These are phyloP conservation scores for Phytophthora multivora DNA, from an alignment of 352 stramenopile species.

Conservation along the genomic window DNA sequence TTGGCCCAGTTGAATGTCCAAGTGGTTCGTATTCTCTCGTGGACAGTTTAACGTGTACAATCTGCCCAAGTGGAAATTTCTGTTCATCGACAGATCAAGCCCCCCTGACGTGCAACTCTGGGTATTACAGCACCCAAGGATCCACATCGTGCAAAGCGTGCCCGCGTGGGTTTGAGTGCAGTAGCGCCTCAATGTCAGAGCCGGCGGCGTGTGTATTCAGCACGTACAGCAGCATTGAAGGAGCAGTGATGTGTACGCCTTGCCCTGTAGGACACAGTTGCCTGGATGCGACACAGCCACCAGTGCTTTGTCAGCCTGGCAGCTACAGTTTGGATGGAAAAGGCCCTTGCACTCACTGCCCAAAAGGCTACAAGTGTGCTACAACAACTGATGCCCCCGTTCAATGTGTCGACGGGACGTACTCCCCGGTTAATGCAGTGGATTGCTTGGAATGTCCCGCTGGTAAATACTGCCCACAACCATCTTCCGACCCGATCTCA, in stretches of 20 bases:
- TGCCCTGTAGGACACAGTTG: constrained; percentile 72
- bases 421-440: constrained; percentile 28
- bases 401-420: constrained; percentile 42
- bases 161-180: constrained; percentile 40
- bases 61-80: constrained; percentile 29
- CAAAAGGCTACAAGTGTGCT: constrained; percentile 53
- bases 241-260: constrained; percentile 22
- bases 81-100: constrained; percentile 19
- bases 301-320: constrained; percentile 45
- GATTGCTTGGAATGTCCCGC: constrained; percentile 49
- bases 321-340: constrained; percentile 58
- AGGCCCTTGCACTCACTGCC: constrained; percentile 45
- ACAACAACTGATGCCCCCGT: constrained; percentile 37
- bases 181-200: constrained; percentile 17
- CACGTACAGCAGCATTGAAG: constrained; percentile 32
- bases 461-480: constrained; percentile 52
- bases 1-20: constrained; percentile 25
- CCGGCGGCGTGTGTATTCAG: constrained; percentile 31
- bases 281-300: constrained; percentile 37
- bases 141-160: constrained; percentile 37
- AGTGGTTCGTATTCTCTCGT: constrained; percentile 29
- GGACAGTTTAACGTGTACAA: constrained; percentile 13
- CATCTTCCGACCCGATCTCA: constrained; percentile 40
- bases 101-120: constrained; percentile 19
- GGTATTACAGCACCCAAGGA: constrained; percentile 29